phyloP scores from a whole-genome alignment of 352 stramenopile genomes.

The Pythium plurisporium region DNA sequence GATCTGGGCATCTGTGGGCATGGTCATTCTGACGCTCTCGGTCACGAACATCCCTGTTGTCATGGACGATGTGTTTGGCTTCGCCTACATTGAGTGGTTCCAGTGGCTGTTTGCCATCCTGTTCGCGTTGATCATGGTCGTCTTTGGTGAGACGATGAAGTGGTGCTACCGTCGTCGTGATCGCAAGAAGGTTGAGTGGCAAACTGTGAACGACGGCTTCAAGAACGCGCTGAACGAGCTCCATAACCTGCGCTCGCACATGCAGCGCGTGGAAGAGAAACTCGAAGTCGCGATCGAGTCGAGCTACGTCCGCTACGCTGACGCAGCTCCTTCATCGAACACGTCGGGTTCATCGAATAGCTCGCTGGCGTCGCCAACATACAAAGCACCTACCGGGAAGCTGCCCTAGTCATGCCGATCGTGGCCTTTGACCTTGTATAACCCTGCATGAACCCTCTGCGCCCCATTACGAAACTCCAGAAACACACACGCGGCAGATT shows the following conservation, averaged over 20 bases:
- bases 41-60: constrained; percentile 70
- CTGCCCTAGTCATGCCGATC: too few species aligned
- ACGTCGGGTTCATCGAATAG: constrained; percentile 56
- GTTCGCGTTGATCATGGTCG: constrained; percentile 63
- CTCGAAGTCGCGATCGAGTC: constrained; percentile 45
- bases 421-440: too few species aligned
- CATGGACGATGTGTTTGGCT: constrained; percentile 64
- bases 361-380: constrained; percentile 21
- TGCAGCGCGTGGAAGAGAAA: constrained; percentile 59
- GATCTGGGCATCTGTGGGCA: constrained; percentile 62
- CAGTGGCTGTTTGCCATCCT: constrained; percentile 71
- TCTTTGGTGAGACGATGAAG: constrained; percentile 70
- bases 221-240: constrained; percentile 49
- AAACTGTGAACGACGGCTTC: constrained; percentile 39
- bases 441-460: neutral
- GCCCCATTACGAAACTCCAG: neutral
- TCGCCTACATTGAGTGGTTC: constrained; percentile 65
- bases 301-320: constrained; percentile 30
- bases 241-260: constrained; percentile 48
- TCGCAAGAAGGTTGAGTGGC: constrained; percentile 31
- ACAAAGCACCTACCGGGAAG: neutral
- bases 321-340: constrained; percentile 25
- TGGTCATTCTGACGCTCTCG: constrained; percentile 48
- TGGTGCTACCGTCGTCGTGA: constrained; percentile 55
- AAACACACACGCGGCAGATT: neutral